Evolutionary conservation across 2,329 filamentous ascomycete genomes (phyloP).

Genomic region (Xylariaceae sp.): DNA sequence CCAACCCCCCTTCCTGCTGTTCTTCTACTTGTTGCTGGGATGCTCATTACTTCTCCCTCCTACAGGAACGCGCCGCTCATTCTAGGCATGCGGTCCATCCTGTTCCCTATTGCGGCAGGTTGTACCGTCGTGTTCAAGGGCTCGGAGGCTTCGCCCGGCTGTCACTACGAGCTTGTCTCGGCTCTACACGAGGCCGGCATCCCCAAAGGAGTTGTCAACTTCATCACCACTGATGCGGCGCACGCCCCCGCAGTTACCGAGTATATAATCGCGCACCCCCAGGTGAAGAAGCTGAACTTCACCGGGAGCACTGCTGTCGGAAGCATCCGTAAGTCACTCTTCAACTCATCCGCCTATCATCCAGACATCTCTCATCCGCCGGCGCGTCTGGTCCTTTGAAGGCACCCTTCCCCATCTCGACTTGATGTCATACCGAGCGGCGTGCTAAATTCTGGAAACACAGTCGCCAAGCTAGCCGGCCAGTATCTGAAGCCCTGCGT

Average conservation of each 20-base stretch:
- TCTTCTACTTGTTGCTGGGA: too few relatives aligned
- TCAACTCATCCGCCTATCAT: not conserved
- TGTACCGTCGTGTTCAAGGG: slow-evolving; percentile 60
- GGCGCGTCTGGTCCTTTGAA: too few relatives aligned
- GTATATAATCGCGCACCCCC: slow-evolving; percentile 51
- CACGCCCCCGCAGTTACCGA: slow-evolving; percentile 54
- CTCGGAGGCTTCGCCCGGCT: slow-evolving; percentile 50
- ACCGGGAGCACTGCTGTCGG: slow-evolving; percentile 61
- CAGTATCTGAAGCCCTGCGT: slow-evolving; percentile 60
- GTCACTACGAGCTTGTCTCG: slow-evolving; percentile 48
- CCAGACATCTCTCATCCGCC: too few relatives aligned
- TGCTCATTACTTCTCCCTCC: too few relatives aligned
- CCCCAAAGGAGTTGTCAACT: slow-evolving; percentile 56
- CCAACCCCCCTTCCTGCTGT: too few relatives aligned
- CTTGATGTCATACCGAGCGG: too few relatives aligned
- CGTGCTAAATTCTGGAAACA: too few relatives aligned
- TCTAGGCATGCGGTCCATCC: slow-evolving; percentile 35
- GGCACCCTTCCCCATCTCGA: too few relatives aligned
- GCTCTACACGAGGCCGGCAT: slow-evolving; percentile 57
- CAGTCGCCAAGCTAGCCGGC: slow-evolving; percentile 50
- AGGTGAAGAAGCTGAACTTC: slow-evolving; percentile 62
- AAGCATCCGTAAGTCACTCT: slow-evolving; percentile 35
- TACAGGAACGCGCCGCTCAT: slow-evolving; percentile 38
- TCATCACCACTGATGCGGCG: slow-evolving; percentile 49
- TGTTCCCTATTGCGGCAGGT: slow-evolving; percentile 55